A percentile compares a stretch with the other conserved stretches of the same genome.
Conservation (phyloP, 495 filamentous ascomycete species). For the Hapsidospora chrysogenum region DNA sequence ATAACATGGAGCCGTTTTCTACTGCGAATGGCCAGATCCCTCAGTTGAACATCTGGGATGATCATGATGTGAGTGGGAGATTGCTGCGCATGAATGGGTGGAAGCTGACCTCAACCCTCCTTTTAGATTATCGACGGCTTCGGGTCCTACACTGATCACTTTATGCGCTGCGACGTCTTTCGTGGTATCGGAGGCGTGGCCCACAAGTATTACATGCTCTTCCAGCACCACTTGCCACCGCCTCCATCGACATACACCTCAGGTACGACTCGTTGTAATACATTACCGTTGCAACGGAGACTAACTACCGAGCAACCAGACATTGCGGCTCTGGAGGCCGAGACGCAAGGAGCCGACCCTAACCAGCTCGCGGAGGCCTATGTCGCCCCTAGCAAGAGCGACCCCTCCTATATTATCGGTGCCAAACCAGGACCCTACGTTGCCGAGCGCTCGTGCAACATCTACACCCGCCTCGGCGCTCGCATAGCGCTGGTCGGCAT, state of each 20-base stretch:
- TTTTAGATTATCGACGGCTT: conserved; percentile 74
- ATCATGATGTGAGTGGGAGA: conserved; percentile 54
- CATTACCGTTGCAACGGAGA: not conserved
- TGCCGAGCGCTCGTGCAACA: conserved; percentile 57
- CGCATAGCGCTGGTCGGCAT: conserved; percentile 74
- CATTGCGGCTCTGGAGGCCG: conserved; percentile 10
- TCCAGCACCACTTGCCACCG: conserved; percentile 82
- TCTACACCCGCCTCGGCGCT: conserved; percentile 73
- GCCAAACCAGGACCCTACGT: conserved; percentile 63
- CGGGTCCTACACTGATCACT: conserved; percentile 80
- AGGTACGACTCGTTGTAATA: conserved; percentile 9
- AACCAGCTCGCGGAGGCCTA: conserved; percentile 51
- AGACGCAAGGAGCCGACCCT: conserved; percentile 38
- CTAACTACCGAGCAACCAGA: conserved; percentile 5
- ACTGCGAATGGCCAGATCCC: conserved; percentile 73
- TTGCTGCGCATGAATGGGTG: no score
- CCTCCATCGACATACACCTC: conserved; percentile 72
- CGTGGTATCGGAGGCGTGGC: conserved; percentile 75
- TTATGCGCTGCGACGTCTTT: conserved; percentile 87
- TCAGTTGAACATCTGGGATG: conserved; percentile 90
- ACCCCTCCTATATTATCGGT: conserved; percentile 69
- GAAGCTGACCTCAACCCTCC: no score
- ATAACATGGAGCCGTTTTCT: conserved; percentile 66
- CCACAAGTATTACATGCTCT: conserved; percentile 83
- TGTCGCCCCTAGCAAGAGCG: conserved; percentile 40